Conservation (phyloP, 306 rosid genomes). For the Lotus japonicus region DNA sequence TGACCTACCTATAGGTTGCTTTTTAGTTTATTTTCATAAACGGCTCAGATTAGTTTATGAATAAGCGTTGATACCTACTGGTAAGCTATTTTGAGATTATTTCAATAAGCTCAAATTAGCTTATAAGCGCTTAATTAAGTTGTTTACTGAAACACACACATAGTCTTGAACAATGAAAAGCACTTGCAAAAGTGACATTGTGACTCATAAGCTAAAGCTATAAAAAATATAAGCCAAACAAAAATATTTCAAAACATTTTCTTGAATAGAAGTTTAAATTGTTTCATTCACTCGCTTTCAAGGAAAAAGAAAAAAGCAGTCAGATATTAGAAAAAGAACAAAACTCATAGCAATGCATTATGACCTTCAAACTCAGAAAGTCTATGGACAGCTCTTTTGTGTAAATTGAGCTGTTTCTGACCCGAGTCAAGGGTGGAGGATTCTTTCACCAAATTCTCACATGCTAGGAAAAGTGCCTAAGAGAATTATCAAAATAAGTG, state of each 20-base stretch:
- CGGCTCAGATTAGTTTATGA: too few species aligned
- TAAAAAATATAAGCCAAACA: not conserved
- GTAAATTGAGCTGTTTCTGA: conserved; percentile 46
- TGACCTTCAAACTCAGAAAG: conserved; percentile 80
- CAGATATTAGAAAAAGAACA: not conserved
- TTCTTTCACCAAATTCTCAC: conserved; percentile 54
- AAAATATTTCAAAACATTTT: not conserved
- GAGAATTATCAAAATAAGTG: conserved; percentile 15
- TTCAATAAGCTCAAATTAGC: too few species aligned
- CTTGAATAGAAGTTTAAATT: not conserved
- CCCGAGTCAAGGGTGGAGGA: conserved; percentile 34
- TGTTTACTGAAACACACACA: too few species aligned
- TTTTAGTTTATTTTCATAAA: too few species aligned
- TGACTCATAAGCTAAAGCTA: conserved; percentile 1
- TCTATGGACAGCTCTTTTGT: conserved; percentile 41
- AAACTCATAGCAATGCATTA: not conserved
- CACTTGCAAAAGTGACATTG: not conserved
- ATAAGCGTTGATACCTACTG: too few species aligned
- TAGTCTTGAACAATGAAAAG: conserved; percentile 1
- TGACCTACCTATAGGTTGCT: too few species aligned
- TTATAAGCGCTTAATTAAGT: too few species aligned
- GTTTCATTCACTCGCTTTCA: not conserved
- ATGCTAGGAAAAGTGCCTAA: conserved; percentile 74
- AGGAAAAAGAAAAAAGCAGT: not conserved
- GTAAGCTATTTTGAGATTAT: too few species aligned